A percentile compares a stretch with the other conserved stretches of the same genome.
Evolutionary conservation across 2,329 filamentous ascomycete genomes (phyloP).

Genomic region (Penicillium nordicum): DNA sequence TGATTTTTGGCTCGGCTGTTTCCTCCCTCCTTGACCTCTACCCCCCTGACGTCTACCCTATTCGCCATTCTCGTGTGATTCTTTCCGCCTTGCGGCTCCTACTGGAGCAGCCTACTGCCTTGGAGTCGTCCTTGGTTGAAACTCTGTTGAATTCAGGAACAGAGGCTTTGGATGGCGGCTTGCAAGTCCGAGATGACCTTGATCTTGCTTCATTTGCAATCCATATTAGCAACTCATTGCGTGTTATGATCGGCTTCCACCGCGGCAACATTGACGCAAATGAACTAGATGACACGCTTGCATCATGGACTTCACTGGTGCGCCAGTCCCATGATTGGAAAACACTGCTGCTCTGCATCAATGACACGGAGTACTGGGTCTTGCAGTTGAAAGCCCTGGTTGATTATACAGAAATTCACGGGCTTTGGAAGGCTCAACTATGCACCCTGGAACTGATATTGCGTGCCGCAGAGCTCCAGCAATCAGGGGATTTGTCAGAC

Average conservation of each 20-base stretch:
- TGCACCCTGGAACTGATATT: conserved; percentile 50
- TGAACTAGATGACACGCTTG: conserved; percentile 30
- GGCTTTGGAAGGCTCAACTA: conserved; percentile 50
- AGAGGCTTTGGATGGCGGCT: conserved; percentile 14
- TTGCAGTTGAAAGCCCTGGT: conserved; percentile 52
- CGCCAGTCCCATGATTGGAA: conserved; percentile 44
- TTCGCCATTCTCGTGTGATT: conserved; percentile 38
- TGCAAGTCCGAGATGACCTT: conserved; percentile 25
- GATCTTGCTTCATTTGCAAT: conserved; percentile 25
- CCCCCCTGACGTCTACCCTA: conserved; percentile 27
- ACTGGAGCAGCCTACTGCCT: conserved; percentile 30
- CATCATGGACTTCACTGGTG: conserved; percentile 42
- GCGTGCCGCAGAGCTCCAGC: conserved; percentile 47
- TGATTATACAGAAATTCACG: conserved; percentile 58
- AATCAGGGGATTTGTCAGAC: conserved; percentile 35
- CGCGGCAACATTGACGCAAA: conserved; percentile 29
- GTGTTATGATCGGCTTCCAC: conserved; percentile 35
- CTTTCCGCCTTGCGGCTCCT: conserved; percentile 35
- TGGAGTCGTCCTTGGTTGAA: conserved; percentile 28
- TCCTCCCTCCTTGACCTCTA: conserved; percentile 37
- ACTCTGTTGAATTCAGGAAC: conserved; percentile 28
- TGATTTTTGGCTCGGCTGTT: conserved; percentile 27
- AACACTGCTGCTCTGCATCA: conserved; percentile 46
- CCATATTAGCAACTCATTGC: conserved; percentile 35
- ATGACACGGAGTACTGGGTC: conserved; percentile 50